A percentile compares a stretch with the other conserved stretches of the same genome.
These are phyloP conservation scores for Stephanocyclus meneghinianus DNA, from an alignment of 352 stramenopile species.

Conservation along the genomic window DNA sequence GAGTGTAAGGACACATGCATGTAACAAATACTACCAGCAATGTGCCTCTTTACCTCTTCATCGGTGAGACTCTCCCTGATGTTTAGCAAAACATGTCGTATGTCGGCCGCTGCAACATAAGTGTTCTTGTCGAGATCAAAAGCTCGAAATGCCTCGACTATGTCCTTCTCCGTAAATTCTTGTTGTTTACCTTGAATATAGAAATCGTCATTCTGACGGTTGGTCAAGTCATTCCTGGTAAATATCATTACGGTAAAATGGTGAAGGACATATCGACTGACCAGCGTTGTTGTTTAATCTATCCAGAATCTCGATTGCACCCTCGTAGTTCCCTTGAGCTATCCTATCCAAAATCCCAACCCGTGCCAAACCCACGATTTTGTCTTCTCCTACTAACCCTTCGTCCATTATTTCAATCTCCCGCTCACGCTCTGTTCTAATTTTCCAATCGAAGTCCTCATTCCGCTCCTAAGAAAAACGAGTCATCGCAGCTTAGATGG, in stretches of 20 bases:
- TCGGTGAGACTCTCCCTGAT: constrained; percentile 93
- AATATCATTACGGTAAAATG: constrained; percentile 42
- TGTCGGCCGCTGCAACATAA: constrained; percentile 92
- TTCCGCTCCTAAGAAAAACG: constrained; percentile 84
- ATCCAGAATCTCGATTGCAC: constrained; percentile 87
- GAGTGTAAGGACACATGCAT: background rate
- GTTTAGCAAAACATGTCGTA: constrained; percentile 92
- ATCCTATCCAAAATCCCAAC: constrained; percentile 92
- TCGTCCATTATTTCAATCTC: constrained; percentile 91
- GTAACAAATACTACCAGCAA: background rate
- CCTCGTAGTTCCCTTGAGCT: constrained; percentile 89
- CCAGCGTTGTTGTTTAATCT: constrained; percentile 86
- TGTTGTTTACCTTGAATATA: constrained; percentile 46
- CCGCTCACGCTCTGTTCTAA: constrained; percentile 92
- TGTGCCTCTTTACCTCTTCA: constrained; percentile 83
- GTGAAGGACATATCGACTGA: constrained; percentile 30
- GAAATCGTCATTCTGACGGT: background rate
- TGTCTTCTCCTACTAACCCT: constrained; percentile 88
- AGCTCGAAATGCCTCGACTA: constrained; percentile 90
- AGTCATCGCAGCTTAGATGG: background rate
- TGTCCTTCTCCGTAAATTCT: constrained; percentile 95
- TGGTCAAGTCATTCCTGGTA: constrained; percentile 22
- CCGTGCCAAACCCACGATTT: constrained; percentile 90
- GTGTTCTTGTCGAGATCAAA: constrained; percentile 96
- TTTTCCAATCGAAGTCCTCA: constrained; percentile 92